Evolutionary conservation across 225 moss, liverwort and hornwort species (phyloP), one percentile per base, ranked within the genome.

Genomic region (Marchantia polymorpha): DNA sequence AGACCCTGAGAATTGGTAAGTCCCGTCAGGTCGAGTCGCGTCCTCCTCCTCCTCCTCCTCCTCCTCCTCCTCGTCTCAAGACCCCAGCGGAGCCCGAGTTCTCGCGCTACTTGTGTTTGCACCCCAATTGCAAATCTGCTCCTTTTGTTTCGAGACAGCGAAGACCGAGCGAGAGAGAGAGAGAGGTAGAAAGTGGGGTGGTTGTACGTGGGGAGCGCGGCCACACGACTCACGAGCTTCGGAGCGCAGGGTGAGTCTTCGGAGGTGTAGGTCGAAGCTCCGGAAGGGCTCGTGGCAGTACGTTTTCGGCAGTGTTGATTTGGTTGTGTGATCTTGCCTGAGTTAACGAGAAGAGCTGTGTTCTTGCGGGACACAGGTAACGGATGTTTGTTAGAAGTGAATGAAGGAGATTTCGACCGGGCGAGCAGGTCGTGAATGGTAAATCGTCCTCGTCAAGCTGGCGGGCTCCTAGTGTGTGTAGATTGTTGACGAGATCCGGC

Each of bases 1-100:
- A 48, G 48, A 71, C 1, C 4, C 4, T n/a, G 71, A 50, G 71
- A 71, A 20, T 71, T 71, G 71, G 71, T 71, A 39, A 71, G 71
- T 71, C 11, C 50, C n/a, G 71, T 8, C 31, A 15, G 39, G 16
- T 14, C 30, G 11, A 39, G 54, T 54, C 54, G 54, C 1, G 53
- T 53, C 53, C 13, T 53, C 53, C 53, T 53, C 13, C 53, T 53
- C 13, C n/a, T 53, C 53, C 53, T 53, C 53, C 53, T 53, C 53
- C 14, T 54, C 14, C 14, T 14, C 53, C 12, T 55, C 54, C 54
- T 55, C 54, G 10, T 55, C 54, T 39, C 39, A 10, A 25, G 0
- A 29, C 10, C 27, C 27, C 65, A 65, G 3, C 29, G 65, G 16
- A 4, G 12, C 13, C 9, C 58, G 64, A 23, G 12, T 64, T 26